Evolutionary conservation across 345 rosid species (phyloP).

Genomic region (Hibiscus tridactylites): DNA sequence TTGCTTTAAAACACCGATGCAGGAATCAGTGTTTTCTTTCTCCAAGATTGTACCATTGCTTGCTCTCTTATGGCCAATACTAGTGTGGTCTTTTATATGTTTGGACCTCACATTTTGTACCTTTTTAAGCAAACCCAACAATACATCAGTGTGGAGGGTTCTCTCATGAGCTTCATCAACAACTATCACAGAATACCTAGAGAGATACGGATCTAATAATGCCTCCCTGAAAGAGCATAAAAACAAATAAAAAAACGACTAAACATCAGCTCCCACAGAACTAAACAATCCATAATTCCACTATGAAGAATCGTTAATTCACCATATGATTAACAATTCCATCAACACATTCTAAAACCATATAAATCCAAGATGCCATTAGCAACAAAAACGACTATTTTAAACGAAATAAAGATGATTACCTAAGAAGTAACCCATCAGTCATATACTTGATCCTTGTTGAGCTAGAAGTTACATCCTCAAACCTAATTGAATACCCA

Average conservation of each 20-base stretch:
- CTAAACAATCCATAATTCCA: slow-evolving; percentile 8
- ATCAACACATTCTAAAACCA: not conserved
- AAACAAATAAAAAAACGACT: not conserved
- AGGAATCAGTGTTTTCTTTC: slow-evolving; percentile 25
- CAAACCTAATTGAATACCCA: slow-evolving; percentile 36
- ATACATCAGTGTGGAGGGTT: slow-evolving; percentile 85
- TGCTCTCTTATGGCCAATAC: slow-evolving; percentile 19
- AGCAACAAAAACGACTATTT: not conserved
- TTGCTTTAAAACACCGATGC: slow-evolving; percentile 32
- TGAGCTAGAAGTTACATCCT: slow-evolving; percentile 54
- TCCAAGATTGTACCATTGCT: slow-evolving; percentile 16
- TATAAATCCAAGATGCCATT: not conserved
- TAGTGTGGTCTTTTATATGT: slow-evolving; percentile 19
- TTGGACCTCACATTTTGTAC: slow-evolving; percentile 55
- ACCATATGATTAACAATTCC: not conserved
- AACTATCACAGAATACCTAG: slow-evolving; percentile 72
- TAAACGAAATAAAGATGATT: not conserved
- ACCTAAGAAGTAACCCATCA: slow-evolving; percentile 76
- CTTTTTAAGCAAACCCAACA: slow-evolving; percentile 76
- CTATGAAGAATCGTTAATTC: not conserved
- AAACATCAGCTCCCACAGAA: slow-evolving; percentile 9
- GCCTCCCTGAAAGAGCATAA: slow-evolving; percentile 56
- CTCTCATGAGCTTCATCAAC: slow-evolving; percentile 98
- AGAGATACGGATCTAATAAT: slow-evolving; percentile 72
- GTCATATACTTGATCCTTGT: slow-evolving; percentile 92